A percentile compares a stretch with the other conserved stretches of the same genome.
Evolutionary conservation across 2,329 filamentous ascomycete species (phyloP).

Genomic region (Sclerotinia sclerotiorum): DNA sequence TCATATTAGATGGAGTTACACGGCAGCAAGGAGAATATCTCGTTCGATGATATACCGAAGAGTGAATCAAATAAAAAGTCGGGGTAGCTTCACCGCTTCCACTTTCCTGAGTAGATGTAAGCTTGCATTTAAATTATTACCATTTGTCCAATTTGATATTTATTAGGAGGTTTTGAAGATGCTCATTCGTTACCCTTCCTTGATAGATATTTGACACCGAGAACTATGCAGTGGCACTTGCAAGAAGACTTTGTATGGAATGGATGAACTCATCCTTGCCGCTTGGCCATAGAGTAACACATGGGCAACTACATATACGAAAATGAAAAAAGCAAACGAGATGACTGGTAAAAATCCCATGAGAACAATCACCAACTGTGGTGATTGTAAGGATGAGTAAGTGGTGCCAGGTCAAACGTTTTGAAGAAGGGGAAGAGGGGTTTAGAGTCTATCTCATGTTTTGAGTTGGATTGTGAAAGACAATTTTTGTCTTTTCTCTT

Average conservation of each 20-base stretch:
- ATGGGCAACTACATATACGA: not conserved
- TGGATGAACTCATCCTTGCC: not conserved
- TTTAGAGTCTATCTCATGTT: too few species aligned
- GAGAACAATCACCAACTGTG: not conserved
- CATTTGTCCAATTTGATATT: not conserved
- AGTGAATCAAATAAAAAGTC: slow-evolving; percentile 4
- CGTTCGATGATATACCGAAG: slow-evolving; percentile 1
- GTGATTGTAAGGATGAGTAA: not conserved
- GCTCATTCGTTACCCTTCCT: not conserved
- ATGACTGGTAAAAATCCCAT: not conserved
- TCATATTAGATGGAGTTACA: not conserved
- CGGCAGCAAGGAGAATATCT: not conserved
- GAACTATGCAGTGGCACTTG: not conserved
- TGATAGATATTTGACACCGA: too few species aligned
- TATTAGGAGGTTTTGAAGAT: not conserved
- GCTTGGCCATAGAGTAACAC: not conserved
- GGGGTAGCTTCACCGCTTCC: slow-evolving; percentile 1
- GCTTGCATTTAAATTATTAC: too few species aligned
- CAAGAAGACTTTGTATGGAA: too few species aligned
- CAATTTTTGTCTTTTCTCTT: too few species aligned
- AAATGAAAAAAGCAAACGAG: not conserved
- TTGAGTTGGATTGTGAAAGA: too few species aligned
- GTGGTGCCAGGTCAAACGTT: too few species aligned
- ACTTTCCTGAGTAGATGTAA: not conserved
- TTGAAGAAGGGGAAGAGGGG: too few species aligned